These are phyloP conservation scores for Hanseniaspora singularis DNA, from an alignment of 805 yeast species.

Conservation along the genomic window DNA sequence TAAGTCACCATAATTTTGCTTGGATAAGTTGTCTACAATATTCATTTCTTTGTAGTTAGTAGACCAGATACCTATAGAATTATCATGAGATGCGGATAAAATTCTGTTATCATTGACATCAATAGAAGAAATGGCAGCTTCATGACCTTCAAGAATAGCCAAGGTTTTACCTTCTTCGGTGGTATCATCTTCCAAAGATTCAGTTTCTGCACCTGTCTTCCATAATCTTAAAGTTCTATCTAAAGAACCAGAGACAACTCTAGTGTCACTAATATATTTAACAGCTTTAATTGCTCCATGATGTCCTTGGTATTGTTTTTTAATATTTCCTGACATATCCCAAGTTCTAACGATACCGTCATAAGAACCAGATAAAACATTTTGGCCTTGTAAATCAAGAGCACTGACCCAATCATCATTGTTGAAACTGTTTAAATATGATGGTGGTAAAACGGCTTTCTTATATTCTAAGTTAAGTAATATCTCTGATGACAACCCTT, in stretches of 20 bases:
- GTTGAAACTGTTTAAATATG: slow-evolving; percentile 71
- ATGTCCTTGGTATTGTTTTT: slow-evolving; percentile 76
- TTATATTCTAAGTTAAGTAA: slow-evolving; percentile 77
- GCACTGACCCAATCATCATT: slow-evolving; percentile 95
- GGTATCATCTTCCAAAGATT: slow-evolving; percentile 34
- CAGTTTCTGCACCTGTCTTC: slow-evolving; percentile 46
- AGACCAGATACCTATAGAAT: slow-evolving; percentile 77
- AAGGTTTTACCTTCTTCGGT: slow-evolving; percentile 60
- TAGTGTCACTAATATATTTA: slow-evolving; percentile 60
- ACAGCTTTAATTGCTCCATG: slow-evolving; percentile 76
- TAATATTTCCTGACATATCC: slow-evolving; percentile 68
- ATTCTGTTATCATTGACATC: slow-evolving; percentile 55
- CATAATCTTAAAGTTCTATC: slow-evolving; percentile 83
- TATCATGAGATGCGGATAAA: slow-evolving; percentile 75
- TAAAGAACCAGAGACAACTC: slow-evolving; percentile 74
- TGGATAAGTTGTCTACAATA: slow-evolving; percentile 34
- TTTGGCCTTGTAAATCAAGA: slow-evolving; percentile 32
- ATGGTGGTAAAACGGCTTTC: slow-evolving; percentile 88
- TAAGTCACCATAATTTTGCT: slow-evolving; percentile 31
- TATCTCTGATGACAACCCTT: slow-evolving; percentile 75
- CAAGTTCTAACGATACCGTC: slow-evolving; percentile 91
- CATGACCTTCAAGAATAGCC: slow-evolving; percentile 83
- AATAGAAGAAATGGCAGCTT: slow-evolving; percentile 69
- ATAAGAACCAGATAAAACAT: slow-evolving; percentile 77
- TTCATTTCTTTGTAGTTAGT: slow-evolving; percentile 76